Base-by-base conservation (phyloP, 768 basidiomycete species). In the Leccinum longicurvipes region DNA sequence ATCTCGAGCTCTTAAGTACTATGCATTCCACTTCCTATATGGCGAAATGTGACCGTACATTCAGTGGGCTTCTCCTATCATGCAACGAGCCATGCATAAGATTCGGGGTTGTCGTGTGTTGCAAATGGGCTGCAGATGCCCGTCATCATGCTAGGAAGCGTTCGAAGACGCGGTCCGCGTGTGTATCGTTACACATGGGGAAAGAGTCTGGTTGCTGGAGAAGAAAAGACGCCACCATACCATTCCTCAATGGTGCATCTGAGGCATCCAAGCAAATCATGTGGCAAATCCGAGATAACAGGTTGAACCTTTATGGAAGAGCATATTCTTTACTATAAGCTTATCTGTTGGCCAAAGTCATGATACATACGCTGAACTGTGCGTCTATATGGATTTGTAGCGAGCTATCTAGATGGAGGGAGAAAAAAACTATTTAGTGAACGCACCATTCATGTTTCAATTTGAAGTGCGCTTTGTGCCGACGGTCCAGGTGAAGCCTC, bases 1-100 rank as follows among this genome's bases (percentile, higher is more conserved):
- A 36, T 11, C 23, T 36, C 24, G 24, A 28, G 44, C 32, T 24
- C 31, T 56, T 56, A 56, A 51, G 51, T 56, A 29, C 47, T 21
- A 17, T n/a, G 24, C 27, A 25, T 3, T 14, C n/a, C 48, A 14
- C 25, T 31, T 29, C 51, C 28, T 24, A 45, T 25, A 21, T 21
- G 39, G 23, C 6, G 47, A 25, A n/a, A 24, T 48, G 17, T 29
- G 6, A 27, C n/a, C 17, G 21, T 31, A 8, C 46, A 41, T 36
- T 4, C 11, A 17, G 27, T 39, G 17, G 6, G 19, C n/a, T 15
- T 28, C 14, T 6, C n/a, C 14, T 39, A 41, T 47, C 46, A 7
- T 6, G n/a, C 9, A 41, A 24, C 17, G 47, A n/a, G 15, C 53
- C 47, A 42, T 10, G 29, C 47, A 25, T 25, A 34, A 12, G 21